Evolutionary conservation across 768 basidiomycete species (phyloP).

Genomic region (Lactarius hengduanensis): DNA sequence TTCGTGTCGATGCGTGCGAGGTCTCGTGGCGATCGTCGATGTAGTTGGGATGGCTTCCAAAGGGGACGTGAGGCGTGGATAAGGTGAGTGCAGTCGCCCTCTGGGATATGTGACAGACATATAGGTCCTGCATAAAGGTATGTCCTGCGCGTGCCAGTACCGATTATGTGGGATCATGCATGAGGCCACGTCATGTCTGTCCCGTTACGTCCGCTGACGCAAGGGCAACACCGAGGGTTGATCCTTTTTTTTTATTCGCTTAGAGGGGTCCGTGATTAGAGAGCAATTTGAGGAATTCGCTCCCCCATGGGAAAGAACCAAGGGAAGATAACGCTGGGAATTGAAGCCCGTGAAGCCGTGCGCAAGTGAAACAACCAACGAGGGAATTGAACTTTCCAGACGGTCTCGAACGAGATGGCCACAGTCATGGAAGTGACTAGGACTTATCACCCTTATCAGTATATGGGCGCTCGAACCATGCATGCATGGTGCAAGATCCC

Average conservation of each 20-base stretch:
- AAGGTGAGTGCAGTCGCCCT: constrained; percentile 1
- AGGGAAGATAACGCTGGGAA: constrained; percentile 10
- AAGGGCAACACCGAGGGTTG: background rate
- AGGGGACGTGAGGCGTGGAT: constrained; percentile 11
- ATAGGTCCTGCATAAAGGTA: background rate
- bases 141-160: constrained; percentile 1
- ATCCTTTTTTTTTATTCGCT: constrained; percentile 4
- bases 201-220: constrained; percentile 24
- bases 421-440: background rate
- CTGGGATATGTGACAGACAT: constrained; percentile 11
- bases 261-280: background rate
- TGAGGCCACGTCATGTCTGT: constrained; percentile 18
- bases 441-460: constrained; percentile 8
- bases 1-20: background rate
- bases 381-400: background rate
- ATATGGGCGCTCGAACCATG: constrained; percentile 15
- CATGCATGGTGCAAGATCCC: background rate
- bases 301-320: background rate
- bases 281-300: background rate
- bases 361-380: background rate
- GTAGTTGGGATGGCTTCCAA: background rate
- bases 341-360: background rate
- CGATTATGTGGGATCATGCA: constrained; percentile 1
- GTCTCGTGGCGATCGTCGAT: constrained; percentile 19
- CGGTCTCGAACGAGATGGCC: constrained; percentile 1